These are phyloP conservation scores for Magnusiomyces paraingens DNA, from an alignment of 1,139 yeast species.

Conservation along the genomic window DNA sequence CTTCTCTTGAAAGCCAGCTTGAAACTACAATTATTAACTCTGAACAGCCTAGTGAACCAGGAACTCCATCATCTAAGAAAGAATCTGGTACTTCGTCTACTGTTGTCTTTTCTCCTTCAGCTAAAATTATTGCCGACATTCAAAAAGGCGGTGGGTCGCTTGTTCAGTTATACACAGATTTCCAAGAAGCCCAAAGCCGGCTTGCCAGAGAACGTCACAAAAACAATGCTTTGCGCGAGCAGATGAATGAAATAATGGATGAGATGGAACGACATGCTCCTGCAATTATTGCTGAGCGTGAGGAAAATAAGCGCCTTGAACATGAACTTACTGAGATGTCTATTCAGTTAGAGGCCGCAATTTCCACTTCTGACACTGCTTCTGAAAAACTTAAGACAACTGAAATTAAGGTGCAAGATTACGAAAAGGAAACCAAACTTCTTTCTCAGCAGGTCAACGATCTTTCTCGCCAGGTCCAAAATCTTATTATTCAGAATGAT, in stretches of 20 bases:
- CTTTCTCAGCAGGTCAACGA: slow-evolving; percentile 56
- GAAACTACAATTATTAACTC: slow-evolving; percentile 24
- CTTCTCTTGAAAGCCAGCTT: slow-evolving; percentile 28
- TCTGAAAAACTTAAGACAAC: slow-evolving; percentile 29
- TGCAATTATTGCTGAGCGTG: slow-evolving; percentile 59
- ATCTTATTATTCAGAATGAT: slow-evolving; percentile 60
- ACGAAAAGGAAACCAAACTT: slow-evolving; percentile 33
- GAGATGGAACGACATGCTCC: slow-evolving; percentile 84
- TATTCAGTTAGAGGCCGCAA: slow-evolving; percentile 41
- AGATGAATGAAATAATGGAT: slow-evolving; percentile 60
- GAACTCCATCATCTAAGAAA: slow-evolving; percentile 9
- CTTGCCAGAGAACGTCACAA: slow-evolving; percentile 64
- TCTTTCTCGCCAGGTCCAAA: slow-evolving; percentile 72
- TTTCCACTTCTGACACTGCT: slow-evolving; percentile 39
- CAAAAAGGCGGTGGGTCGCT: slow-evolving; percentile 54
- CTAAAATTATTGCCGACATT: slow-evolving; percentile 41
- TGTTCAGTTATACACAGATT: slow-evolving; percentile 64
- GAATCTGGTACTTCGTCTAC: slow-evolving; percentile 18
- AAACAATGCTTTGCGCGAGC: slow-evolving; percentile 62
- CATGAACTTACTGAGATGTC: slow-evolving; percentile 47
- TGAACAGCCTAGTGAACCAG: slow-evolving; percentile 12
- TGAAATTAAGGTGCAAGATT: slow-evolving; percentile 24
- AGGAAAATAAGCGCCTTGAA: slow-evolving; percentile 45
- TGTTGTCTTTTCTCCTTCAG: slow-evolving; percentile 38
- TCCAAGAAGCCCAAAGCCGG: slow-evolving; percentile 54